These are phyloP conservation scores for Metschnikowia peoriensis DNA, from an alignment of 805 yeast species.

Conservation along the genomic window DNA sequence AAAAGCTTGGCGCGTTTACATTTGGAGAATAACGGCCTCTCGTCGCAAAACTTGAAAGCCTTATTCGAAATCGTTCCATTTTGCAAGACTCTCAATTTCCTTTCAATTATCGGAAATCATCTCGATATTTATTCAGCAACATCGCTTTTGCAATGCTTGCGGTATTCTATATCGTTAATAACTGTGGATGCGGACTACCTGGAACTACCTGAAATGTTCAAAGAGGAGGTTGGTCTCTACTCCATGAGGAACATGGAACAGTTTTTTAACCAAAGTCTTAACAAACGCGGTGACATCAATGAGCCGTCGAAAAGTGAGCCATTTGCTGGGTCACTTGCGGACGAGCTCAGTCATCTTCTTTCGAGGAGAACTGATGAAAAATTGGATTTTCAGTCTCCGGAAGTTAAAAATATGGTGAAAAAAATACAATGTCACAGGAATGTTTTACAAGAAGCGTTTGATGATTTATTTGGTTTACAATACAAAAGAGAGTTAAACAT, in stretches of 20 bases:
- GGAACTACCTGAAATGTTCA: slow-evolving; percentile 57
- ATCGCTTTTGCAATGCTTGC: slow-evolving; percentile 67
- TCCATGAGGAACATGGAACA: slow-evolving; percentile 80
- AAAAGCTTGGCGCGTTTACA: slow-evolving; percentile 63
- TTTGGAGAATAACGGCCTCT: slow-evolving; percentile 64
- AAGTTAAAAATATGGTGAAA: slow-evolving; percentile 28
- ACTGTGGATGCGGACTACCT: slow-evolving; percentile 67
- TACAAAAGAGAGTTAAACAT: slow-evolving; percentile 52
- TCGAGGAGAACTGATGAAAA: slow-evolving; percentile 31
- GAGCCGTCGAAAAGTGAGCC: background rate
- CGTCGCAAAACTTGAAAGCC: slow-evolving; percentile 52
- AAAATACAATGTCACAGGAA: slow-evolving; percentile 28
- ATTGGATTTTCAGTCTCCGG: slow-evolving; percentile 32
- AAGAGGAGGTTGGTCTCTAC: slow-evolving; percentile 72
- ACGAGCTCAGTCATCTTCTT: slow-evolving; percentile 29
- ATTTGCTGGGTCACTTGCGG: slow-evolving; percentile 36
- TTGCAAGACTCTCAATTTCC: slow-evolving; percentile 62
- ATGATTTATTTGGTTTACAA: slow-evolving; percentile 58
- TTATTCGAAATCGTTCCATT: slow-evolving; percentile 69
- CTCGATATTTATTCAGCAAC: slow-evolving; percentile 60
- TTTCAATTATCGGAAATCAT: slow-evolving; percentile 66
- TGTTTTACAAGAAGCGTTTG: slow-evolving; percentile 34
- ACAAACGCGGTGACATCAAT: slow-evolving; percentile 34
- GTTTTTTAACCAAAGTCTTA: slow-evolving; percentile 36
- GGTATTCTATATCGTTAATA: slow-evolving; percentile 60